Evolutionary conservation across 306 rosid genomes (phyloP).

Genomic region (Phaseolus lunatus): DNA sequence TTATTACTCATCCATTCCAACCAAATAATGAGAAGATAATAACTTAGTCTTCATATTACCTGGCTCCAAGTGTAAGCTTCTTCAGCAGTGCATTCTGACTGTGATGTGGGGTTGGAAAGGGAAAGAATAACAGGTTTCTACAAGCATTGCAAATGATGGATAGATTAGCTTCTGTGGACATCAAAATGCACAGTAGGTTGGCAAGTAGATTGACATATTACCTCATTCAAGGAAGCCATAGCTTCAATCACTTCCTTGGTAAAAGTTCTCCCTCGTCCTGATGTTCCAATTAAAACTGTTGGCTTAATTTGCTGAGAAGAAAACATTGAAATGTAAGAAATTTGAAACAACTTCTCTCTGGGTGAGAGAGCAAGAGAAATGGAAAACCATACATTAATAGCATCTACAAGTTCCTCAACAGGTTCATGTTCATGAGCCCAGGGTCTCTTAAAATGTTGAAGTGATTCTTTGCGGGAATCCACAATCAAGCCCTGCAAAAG

Average conservation of each 20-base stretch:
- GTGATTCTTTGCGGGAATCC: conserved; percentile 83
- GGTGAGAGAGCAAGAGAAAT: not conserved
- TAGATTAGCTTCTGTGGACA: conserved; percentile 32
- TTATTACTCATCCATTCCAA: conserved; percentile 20
- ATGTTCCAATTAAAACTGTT: conserved; percentile 90
- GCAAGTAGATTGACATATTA: conserved; percentile 33
- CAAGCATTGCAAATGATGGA: conserved; percentile 22
- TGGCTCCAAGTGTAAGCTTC: conserved; percentile 57
- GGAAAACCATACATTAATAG: conserved; percentile 62
- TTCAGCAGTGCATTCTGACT: conserved; percentile 64
- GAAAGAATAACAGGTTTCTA: conserved; percentile 57
- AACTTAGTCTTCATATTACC: conserved; percentile 44
- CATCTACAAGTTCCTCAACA: conserved; percentile 63
- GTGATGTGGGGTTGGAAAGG: conserved; percentile 61
- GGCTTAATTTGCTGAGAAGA: conserved; percentile 82
- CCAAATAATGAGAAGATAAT: not conserved
- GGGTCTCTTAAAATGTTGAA: conserved; percentile 94
- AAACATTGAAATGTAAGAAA: conserved; percentile 36
- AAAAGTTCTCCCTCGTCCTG: conserved; percentile 84
- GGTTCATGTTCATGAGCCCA: conserved; percentile 97
- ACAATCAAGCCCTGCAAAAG: conserved; percentile 83
- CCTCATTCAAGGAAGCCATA: conserved; percentile 86
- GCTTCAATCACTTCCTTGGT: conserved; percentile 79
- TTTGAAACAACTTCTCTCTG: conserved; percentile 5
- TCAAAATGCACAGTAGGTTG: conserved; percentile 1